Evolutionary conservation across 2,329 filamentous ascomycete species (phyloP).

Genomic region (Fusarium robinianum): DNA sequence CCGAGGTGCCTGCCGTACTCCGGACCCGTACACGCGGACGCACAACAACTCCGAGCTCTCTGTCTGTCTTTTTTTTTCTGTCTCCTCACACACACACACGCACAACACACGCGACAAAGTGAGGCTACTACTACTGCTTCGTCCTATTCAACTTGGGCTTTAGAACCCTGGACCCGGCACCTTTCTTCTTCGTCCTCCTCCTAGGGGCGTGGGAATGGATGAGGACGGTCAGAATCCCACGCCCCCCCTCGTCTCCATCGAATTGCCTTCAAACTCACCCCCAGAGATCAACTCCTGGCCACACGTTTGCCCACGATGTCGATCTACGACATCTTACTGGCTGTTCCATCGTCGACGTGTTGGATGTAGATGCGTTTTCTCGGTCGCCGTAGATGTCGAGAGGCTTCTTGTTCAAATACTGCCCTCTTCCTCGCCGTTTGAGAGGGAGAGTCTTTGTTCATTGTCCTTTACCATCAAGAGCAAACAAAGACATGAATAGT

Average conservation of each 20-base stretch:
- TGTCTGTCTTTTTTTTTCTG: no score
- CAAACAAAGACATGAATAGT: constrained; percentile 13
- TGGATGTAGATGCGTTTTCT: constrained; percentile 20
- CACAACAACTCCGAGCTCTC: no score
- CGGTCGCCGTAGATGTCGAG: constrained; percentile 16
- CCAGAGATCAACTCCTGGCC: constrained; percentile 32
- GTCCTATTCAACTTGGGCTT: no score
- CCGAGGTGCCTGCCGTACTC: no score
- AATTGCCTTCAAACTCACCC: constrained; percentile 9
- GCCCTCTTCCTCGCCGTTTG: constrained; percentile 26
- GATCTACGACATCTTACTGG: constrained; percentile 32
- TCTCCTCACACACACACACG: no score
- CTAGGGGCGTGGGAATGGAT: no score
- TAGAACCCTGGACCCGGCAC: no score
- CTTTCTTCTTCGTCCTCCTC: no score
- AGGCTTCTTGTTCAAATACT: constrained; percentile 34
- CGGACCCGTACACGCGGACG: no score
- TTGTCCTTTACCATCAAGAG: constrained; percentile 15
- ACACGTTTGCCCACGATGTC: constrained; percentile 38
- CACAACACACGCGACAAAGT: no score
- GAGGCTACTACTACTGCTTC: no score
- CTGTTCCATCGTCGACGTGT: constrained; percentile 18
- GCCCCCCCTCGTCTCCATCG: constrained; percentile 12
- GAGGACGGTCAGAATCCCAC: constrained; percentile 7
- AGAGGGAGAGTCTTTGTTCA: not conserved